Evolutionary conservation across 2,329 filamentous ascomycete genomes (phyloP).

Genomic region (Neonectria sp.): DNA sequence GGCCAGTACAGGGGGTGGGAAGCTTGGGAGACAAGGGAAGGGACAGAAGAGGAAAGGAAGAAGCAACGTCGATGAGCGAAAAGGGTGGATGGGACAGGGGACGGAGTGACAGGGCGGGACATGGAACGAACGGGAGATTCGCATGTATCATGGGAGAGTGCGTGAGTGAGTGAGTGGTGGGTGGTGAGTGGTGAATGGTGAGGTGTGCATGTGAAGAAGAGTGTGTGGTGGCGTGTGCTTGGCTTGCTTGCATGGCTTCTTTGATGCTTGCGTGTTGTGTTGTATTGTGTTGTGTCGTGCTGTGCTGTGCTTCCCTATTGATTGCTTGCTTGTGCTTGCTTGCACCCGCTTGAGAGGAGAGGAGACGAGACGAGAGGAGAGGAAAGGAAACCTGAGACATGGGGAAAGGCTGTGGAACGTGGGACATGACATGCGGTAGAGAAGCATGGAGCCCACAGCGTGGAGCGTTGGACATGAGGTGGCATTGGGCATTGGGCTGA

Average conservation of each 20-base stretch:
- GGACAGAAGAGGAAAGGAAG: conserved; percentile 36
- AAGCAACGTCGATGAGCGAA: conserved; percentile 49
- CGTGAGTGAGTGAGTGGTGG: neutral
- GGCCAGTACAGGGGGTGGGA: conserved; percentile 29
- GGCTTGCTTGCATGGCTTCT: neutral
- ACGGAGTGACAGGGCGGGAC: conserved; percentile 1
- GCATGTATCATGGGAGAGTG: conserved; percentile 10
- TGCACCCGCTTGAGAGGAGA: neutral
- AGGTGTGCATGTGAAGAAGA: conserved; percentile 6
- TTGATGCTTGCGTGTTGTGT: neutral
- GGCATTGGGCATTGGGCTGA: conserved; percentile 23
- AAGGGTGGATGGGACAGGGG: conserved; percentile 25
- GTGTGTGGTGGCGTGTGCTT: conserved; percentile 8
- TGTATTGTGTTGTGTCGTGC: neutral
- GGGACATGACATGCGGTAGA: conserved; percentile 43
- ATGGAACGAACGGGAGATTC: conserved; percentile 18
- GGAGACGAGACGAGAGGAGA: neutral
- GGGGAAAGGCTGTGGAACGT: conserved; percentile 40
- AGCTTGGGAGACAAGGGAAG: conserved; percentile 33
- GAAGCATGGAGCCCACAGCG: conserved; percentile 36
- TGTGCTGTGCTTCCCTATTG: neutral
- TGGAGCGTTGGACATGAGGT: conserved; percentile 16
- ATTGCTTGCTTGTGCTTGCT: neutral
- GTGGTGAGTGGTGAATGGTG: neutral
- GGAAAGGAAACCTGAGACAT: conserved; percentile 34